Evolutionary conservation across 148 eudicot species (phyloP).

Genomic region (Rheum nobile): DNA sequence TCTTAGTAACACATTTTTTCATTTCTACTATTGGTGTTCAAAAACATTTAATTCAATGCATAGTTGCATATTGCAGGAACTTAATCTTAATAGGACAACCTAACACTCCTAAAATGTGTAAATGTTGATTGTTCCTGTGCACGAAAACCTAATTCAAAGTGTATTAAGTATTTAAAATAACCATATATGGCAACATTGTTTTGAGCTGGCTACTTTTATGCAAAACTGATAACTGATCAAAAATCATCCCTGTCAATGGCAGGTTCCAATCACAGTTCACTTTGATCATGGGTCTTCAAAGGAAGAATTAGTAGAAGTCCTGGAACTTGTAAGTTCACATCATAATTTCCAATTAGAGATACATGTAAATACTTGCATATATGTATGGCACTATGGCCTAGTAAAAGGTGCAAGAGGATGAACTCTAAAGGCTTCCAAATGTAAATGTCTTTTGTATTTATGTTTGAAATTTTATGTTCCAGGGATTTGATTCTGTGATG

Average conservation of each 20-base stretch:
- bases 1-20: background rate
- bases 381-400: background rate
- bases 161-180: background rate
- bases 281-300: conserved; percentile 93
- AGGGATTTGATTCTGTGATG: conserved; percentile 96
- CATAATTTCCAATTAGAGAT: background rate
- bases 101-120: background rate
- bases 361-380: background rate
- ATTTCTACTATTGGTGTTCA: background rate
- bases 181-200: background rate
- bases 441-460: background rate
- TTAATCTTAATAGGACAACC: background rate
- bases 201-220: background rate
- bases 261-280: conserved; percentile 94
- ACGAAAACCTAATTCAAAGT: background rate
- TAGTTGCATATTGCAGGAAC: background rate
- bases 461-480: background rate
- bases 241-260: conserved; percentile 8
- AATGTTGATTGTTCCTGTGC: background rate
- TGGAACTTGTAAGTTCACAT: conserved; percentile 59
- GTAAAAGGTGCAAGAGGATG: background rate
- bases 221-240: background rate
- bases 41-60: background rate
- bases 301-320: conserved; percentile 67
- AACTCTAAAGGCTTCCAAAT: background rate